Evolutionary conservation across 2,329 filamentous ascomycete genomes (phyloP).

Genomic region (Capronia coronata): DNA sequence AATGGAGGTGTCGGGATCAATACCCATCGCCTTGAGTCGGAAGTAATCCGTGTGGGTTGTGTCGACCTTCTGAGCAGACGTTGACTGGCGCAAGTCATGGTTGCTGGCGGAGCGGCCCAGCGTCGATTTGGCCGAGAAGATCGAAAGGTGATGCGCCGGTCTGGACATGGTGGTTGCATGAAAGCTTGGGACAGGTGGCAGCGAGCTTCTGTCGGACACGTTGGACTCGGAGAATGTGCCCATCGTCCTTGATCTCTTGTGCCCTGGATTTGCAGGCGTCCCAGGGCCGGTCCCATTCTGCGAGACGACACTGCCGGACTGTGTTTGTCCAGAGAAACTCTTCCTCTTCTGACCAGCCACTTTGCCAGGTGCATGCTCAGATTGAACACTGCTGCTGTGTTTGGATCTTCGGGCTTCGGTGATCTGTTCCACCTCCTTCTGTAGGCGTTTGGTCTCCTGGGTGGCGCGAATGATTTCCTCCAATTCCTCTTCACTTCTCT

Average conservation of each 20-base stretch:
- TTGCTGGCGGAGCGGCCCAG: constrained; percentile 22
- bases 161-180: constrained; percentile 3
- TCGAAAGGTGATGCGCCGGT: constrained; percentile 10
- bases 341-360: constrained; percentile 28
- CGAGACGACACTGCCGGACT: constrained; percentile 57
- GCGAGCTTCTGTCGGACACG: neutral
- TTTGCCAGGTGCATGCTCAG: constrained; percentile 4
- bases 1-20: constrained; percentile 35
- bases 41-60: constrained; percentile 48
- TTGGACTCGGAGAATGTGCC: constrained; percentile 14
- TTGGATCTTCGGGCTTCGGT: constrained; percentile 2
- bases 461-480: constrained; percentile 24
- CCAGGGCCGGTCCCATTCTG: neutral
- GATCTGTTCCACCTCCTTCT: constrained; percentile 19
- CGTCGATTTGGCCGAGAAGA: constrained; percentile 14
- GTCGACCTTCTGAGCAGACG: constrained; percentile 31
- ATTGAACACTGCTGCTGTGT: neutral
- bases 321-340: constrained; percentile 64
- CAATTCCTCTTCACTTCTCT: constrained; percentile 24
- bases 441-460: constrained; percentile 22
- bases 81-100: constrained; percentile 23
- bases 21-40: constrained; percentile 44
- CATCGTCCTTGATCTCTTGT: constrained; percentile 28
- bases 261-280: constrained; percentile 8
- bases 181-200: constrained; percentile 4